Conservation (phyloP, 2,329 filamentous ascomycete species). For the Calonectria montana region DNA sequence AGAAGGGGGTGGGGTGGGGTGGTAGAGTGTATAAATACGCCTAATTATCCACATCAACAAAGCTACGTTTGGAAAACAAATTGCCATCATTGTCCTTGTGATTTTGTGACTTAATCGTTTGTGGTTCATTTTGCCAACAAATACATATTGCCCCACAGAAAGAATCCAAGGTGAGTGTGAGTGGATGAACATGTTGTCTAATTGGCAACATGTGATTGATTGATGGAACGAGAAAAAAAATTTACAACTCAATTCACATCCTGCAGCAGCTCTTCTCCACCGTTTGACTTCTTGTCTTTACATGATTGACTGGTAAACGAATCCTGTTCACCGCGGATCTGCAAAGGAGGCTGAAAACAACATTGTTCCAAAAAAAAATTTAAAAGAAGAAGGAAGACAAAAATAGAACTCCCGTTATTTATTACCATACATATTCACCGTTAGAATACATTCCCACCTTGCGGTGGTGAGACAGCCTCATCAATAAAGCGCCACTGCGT, state of each 20-base stretch:
- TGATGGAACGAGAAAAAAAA: background rate
- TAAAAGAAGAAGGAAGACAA: background rate
- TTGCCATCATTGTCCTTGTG: background rate
- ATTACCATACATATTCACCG: conserved; percentile 6
- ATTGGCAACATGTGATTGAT: background rate
- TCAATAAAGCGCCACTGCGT: conserved; percentile 5
- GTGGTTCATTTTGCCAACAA: background rate
- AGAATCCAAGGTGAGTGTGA: background rate
- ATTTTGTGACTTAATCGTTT: background rate
- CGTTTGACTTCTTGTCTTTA: background rate
- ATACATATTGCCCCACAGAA: background rate
- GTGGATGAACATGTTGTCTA: background rate
- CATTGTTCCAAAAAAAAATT: background rate
- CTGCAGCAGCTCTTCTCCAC: background rate
- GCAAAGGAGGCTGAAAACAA: background rate
- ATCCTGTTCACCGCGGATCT: background rate
- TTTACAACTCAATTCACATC: background rate
- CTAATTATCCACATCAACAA: conserved; percentile 2
- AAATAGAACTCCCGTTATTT: conserved; percentile 9
- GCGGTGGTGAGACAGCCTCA: background rate
- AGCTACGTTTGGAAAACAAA: background rate
- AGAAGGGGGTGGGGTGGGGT: background rate
- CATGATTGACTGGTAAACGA: background rate
- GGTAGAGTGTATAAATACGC: conserved; percentile 5
- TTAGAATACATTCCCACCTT: conserved; percentile 8